Base-by-base conservation (phyloP, 257 asterid genomes). In the Osmanthus fragrans region DNA sequence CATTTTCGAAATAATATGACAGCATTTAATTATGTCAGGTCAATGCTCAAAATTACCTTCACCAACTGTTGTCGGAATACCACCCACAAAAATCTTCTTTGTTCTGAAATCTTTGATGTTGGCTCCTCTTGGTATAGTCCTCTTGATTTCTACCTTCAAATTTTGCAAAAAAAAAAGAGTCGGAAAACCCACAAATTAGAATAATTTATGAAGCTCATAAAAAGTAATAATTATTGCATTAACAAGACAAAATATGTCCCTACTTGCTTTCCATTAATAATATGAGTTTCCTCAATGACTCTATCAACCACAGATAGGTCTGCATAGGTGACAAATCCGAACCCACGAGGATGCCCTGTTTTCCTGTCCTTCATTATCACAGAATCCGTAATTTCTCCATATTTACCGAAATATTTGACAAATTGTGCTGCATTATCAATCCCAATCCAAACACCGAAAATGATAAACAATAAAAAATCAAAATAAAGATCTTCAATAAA, bases 41-140 rank as follows among this genome's bases (percentile, higher is more conserved):
- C 47, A 37, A 75, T 25, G 34, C 34, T 25, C 51, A 12, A 76
- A 39, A 40, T 75, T 76, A 89, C 91, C 93, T 83, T 89, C 93
- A n/a, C 63, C 72, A 7, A 89, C 74, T 39, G 87, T 66, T 77
- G 89, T 60, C 72, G 92, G 92, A 76, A 89, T 85, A 27, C 92
- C 92, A 4, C 92, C 91, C 70, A 89, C 91, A 75, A 89, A 89
- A 70, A 86, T 89, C 84, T 89, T 89, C 87, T 79, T 86, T 18
- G 92, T 89, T 85, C 83, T 89, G 76, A 85, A 89, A 78, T 83
- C 89, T 76, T 80, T 85, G 34, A 88, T 76, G 74, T 73, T 30
- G 2, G 82, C 84, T 83, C 88, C 92, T 85, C 88, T 88, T 33
- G 90, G 92, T 12, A 86, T 87, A 29, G 90, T 88, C 82, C 92